Base-by-base conservation (phyloP, 306 rosid genomes). In the Nissolia schottii region DNA sequence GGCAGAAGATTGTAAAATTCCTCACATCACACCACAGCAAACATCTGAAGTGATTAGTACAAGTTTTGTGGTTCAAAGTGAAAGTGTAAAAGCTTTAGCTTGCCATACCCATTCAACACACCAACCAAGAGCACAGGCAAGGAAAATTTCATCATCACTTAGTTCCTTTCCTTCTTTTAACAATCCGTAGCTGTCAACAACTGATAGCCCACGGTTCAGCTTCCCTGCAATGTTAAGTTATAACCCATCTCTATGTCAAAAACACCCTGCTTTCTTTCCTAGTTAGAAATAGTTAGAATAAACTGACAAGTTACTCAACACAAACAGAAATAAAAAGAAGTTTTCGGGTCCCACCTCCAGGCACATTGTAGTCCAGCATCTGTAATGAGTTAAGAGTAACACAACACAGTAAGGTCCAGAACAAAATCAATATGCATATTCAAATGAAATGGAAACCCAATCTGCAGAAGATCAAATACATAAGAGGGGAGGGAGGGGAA, bases 301-400 rank as follows among this genome's bases (percentile, higher is more conserved):
- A 57, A 51, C 60, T 28, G 66, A 46, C n/a, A 65, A 62, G 37
- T 41, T 11, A 29, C 63, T 46, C 74, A n/a, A n/a, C n/a, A n/a
- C n/a, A n/a, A n/a, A n/a, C n/a, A n/a, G n/a, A n/a, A n/a, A n/a
- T n/a, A n/a, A n/a, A n/a, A n/a, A n/a, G n/a, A n/a, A n/a, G n/a
- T n/a, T n/a, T n/a, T n/a, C n/a, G n/a, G n/a, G n/a, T n/a, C n/a
- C n/a, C n/a, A 89, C 97, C 97, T 89, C 96, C 92, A 51, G 90
- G 96, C 73, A 92, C 97, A 86, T 89, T 92, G 90, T 92, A 92
- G 84, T 89, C 97, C 89, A 87, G 81, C 97, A 92, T 87, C 86
- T 84, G 85, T 14, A 74, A 62, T 23, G 27, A 46, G 27, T 18
- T 12, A 37, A n/a, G 11, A 85, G 27, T 15, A n/a, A 35, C 46